These are phyloP conservation scores for Rhodotorula sp. DNA, from an alignment of 1,284 basidiomycete genomes.

Conservation along the genomic window DNA sequence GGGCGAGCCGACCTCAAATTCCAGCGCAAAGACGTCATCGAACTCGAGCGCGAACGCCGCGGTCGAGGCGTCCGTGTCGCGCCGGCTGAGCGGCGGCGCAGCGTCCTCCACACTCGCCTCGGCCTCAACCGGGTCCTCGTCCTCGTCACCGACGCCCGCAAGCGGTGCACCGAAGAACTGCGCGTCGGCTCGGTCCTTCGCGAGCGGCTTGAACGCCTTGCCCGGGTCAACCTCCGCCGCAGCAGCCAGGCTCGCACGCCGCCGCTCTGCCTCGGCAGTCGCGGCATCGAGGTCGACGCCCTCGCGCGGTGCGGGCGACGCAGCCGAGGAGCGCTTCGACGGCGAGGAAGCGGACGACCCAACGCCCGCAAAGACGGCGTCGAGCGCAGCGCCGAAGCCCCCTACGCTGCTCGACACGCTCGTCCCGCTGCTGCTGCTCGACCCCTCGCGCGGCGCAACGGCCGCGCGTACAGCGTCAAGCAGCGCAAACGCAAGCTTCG, in stretches of 20 bases:
- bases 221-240: slow-evolving; percentile 9
- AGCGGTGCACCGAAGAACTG: slow-evolving; percentile 8
- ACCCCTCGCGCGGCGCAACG: not conserved
- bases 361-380: not conserved
- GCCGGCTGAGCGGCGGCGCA: not conserved
- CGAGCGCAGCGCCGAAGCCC: not conserved
- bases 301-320: not conserved
- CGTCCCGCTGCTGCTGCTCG: not conserved
- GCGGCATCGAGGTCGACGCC: not conserved
- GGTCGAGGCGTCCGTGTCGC: not conserved
- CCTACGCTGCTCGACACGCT: not conserved
- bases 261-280: slow-evolving; percentile 13
- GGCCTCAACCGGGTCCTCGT: not conserved
- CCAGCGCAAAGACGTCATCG: not conserved
- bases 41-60: slow-evolving; percentile 3
- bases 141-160: not conserved
- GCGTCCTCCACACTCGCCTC: not conserved
- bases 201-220: slow-evolving; percentile 19
- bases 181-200: not conserved
- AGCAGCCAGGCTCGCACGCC: slow-evolving; percentile 6
- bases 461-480: slow-evolving; percentile 23
- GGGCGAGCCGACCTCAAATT: not conserved
- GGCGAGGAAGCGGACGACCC: not conserved
- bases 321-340: not conserved
- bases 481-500: slow-evolving; percentile 19